Conservation (phyloP, 2,329 filamentous ascomycete species). For the Geosmithia putterillii region DNA sequence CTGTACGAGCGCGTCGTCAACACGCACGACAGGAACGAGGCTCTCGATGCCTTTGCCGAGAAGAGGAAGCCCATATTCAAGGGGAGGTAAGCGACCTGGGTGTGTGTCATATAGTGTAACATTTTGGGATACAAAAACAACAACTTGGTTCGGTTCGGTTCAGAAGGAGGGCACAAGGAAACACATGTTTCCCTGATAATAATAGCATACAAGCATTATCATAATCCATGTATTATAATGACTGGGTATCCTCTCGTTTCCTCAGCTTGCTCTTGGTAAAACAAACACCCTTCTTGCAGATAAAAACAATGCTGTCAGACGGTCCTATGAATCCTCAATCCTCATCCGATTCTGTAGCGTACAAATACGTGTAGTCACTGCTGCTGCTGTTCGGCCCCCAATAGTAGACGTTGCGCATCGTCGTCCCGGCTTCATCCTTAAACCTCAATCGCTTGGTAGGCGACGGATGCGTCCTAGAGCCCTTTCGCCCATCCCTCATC, state of each 20-base stretch:
- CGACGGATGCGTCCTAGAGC: neutral
- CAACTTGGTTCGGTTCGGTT: too few relatives aligned
- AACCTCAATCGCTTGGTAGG: neutral
- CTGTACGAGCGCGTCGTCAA: conserved; percentile 76
- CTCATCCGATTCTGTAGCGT: too few relatives aligned
- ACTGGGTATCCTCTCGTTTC: too few relatives aligned
- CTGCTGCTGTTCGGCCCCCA: neutral
- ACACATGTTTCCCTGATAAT: neutral
- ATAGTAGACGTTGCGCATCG: neutral
- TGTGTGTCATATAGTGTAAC: too few relatives aligned
- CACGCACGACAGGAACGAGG: conserved; percentile 81
- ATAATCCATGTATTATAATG: too few relatives aligned
- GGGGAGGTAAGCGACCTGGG: conserved; percentile 29
- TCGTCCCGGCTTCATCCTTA: neutral
- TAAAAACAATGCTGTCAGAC: too few relatives aligned
- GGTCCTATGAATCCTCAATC: too few relatives aligned
- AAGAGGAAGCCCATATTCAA: conserved; percentile 49
- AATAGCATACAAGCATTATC: neutral
- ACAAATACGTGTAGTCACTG: too few relatives aligned
- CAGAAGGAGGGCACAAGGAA: too few relatives aligned
- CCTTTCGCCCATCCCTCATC: neutral
- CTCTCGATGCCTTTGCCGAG: conserved; percentile 67
- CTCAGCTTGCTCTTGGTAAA: too few relatives aligned
- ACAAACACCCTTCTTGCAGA: too few relatives aligned
- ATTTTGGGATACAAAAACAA: too few relatives aligned